These are phyloP conservation scores for Globisporangium nunn DNA, from an alignment of 352 stramenopile genomes.

Conservation along the genomic window DNA sequence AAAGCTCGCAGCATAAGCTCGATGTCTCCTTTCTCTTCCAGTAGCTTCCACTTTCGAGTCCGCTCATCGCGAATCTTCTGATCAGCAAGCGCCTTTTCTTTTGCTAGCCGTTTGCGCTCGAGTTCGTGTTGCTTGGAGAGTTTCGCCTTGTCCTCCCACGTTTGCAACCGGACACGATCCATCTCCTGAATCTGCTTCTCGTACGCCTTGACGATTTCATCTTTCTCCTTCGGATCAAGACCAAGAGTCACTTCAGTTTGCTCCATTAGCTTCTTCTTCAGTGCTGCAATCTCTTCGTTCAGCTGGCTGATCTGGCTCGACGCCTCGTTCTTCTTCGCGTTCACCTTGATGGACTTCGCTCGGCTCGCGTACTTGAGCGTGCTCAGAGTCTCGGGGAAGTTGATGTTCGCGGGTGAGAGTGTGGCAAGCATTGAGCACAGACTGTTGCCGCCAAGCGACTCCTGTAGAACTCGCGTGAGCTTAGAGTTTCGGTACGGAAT, in stretches of 20 bases:
- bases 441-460: conserved; percentile 91
- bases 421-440: conserved; percentile 95
- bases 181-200: conserved; percentile 89
- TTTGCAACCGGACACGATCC: conserved; percentile 76
- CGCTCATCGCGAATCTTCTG: conserved; percentile 77
- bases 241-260: conserved; percentile 58
- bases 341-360: conserved; percentile 93
- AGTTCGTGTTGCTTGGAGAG: conserved; percentile 83
- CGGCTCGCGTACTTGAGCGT: conserved; percentile 94
- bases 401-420: conserved; percentile 92
- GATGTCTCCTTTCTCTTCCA: conserved; percentile 79
- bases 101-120: conserved; percentile 72
- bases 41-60: conserved; percentile 75
- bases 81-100: conserved; percentile 72
- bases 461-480: conserved; percentile 90
- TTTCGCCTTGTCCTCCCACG: conserved; percentile 85
- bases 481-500: conserved; percentile 94
- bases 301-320: conserved; percentile 86
- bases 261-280: conserved; percentile 85
- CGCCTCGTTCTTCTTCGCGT: conserved; percentile 90
- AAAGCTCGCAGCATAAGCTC: conserved; percentile 74
- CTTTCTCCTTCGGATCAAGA: conserved; percentile 78
- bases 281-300: conserved; percentile 84
- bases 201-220: conserved; percentile 83
- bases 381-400: conserved; percentile 92